Evolutionary conservation across 2,329 filamentous ascomycete genomes (phyloP).

Genomic region (Neofusicoccum umdonicola): DNA sequence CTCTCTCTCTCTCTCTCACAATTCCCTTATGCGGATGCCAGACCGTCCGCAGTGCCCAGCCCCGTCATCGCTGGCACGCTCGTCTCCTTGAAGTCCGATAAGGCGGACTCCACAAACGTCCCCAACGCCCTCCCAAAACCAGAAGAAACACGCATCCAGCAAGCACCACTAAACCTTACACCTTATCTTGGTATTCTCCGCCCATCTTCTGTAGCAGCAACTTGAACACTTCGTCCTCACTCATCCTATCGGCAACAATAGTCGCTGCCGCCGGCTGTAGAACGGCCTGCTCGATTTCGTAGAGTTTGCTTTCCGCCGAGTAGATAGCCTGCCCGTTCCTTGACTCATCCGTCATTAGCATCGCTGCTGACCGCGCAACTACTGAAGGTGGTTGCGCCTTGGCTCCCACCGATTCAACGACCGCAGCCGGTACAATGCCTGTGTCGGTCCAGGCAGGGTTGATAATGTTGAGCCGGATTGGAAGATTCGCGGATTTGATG

Average conservation of each 20-base stretch:
- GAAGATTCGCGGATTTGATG: conserved; percentile 28
- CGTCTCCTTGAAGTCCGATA: too few species aligned
- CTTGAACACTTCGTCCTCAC: background rate
- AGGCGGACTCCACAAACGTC: too few species aligned
- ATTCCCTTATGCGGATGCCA: too few species aligned
- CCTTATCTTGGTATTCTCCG: background rate
- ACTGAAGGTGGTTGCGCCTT: conserved; percentile 28
- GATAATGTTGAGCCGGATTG: conserved; percentile 35
- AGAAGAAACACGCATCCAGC: too few species aligned
- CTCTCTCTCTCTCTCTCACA: too few species aligned
- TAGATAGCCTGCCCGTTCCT: conserved; percentile 31
- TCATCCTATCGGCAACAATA: conserved; percentile 30
- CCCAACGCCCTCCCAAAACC: too few species aligned
- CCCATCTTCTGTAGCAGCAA: background rate
- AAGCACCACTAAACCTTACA: background rate
- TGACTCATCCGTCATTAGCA: conserved; percentile 28
- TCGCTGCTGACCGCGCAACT: conserved; percentile 25
- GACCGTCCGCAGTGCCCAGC: too few species aligned
- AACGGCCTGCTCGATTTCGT: conserved; percentile 30
- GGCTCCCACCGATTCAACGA: conserved; percentile 24
- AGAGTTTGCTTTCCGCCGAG: conserved; percentile 25
- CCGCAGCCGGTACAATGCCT: conserved; percentile 22
- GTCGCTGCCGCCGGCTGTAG: background rate
- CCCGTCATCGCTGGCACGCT: too few species aligned
- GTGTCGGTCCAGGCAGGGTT: conserved; percentile 34